Evolutionary conservation across 2,329 filamentous ascomycete species (phyloP).

Genomic region (Phyllosticta citribraziliensis): DNA sequence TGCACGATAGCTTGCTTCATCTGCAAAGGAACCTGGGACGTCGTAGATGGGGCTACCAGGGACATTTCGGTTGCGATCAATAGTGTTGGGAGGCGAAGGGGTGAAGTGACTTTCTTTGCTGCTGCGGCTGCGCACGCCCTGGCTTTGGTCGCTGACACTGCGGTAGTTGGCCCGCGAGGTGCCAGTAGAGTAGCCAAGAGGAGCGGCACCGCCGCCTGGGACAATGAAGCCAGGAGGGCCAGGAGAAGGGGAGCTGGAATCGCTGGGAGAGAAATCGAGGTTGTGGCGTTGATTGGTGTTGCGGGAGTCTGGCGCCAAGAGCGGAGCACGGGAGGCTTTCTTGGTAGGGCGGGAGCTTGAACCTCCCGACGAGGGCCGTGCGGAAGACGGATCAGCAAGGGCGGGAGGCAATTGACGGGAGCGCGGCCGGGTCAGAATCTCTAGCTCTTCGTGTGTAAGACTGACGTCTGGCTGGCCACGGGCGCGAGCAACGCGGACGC

Average conservation of each 20-base stretch:
- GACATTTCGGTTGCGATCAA: constrained; percentile 17
- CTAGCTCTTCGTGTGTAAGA: constrained; percentile 69
- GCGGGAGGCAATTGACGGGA: constrained; percentile 16
- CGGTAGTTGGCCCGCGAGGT: constrained; percentile 35
- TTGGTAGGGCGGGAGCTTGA: constrained; percentile 23
- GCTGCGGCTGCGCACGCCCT: not conserved
- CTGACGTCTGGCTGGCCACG: constrained; percentile 71
- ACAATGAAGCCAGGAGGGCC: constrained; percentile 38
- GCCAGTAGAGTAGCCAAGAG: constrained; percentile 20
- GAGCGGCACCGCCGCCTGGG: constrained; percentile 36
- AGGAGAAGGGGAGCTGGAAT: constrained; percentile 14
- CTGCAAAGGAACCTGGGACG: constrained; percentile 26
- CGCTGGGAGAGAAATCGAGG: constrained; percentile 15
- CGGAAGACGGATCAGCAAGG: constrained; percentile 18
- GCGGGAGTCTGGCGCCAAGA: constrained; percentile 18
- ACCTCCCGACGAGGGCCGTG: constrained; percentile 22
- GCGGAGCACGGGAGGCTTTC: constrained; percentile 15
- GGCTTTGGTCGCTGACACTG: constrained; percentile 18
- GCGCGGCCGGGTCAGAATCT: constrained; percentile 38
- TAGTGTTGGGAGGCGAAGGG: not conserved
- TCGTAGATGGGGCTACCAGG: constrained; percentile 24
- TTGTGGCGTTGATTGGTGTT: constrained; percentile 21
- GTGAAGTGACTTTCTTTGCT: not conserved
- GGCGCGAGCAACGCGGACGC: constrained; percentile 68
- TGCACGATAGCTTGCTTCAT: constrained; percentile 18